phyloP scores from a whole-genome alignment of 2,329 filamentous ascomycete genomes.

The Akanthomyces muscarius region DNA sequence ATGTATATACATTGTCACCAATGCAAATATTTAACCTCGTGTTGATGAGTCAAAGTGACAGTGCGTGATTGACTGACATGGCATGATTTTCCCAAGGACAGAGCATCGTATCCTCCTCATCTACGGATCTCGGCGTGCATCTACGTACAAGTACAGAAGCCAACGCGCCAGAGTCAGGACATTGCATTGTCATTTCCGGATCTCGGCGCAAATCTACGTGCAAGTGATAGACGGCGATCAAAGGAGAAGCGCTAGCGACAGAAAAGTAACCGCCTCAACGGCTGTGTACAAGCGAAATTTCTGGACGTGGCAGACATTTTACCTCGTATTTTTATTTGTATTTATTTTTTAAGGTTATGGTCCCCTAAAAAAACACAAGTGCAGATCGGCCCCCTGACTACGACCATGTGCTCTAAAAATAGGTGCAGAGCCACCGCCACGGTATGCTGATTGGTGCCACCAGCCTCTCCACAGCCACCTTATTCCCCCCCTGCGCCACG shows the following conservation, averaged over 20 bases:
- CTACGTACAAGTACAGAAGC: no score
- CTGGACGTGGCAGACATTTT: no score
- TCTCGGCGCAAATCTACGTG: no score
- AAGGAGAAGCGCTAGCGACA: no score
- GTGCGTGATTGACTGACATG: neutral
- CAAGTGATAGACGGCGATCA: no score
- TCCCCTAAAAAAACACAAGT: conserved; percentile 10
- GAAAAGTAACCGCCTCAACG: no score
- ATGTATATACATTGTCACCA: conserved; percentile 1
- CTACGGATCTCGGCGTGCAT: no score
- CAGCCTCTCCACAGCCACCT: conserved; percentile 13
- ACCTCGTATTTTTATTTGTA: neutral
- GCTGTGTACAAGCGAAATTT: no score
- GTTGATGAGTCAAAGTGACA: neutral
- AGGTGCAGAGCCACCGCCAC: conserved; percentile 2
- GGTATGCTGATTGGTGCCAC: conserved; percentile 1
- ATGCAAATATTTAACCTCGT: neutral
- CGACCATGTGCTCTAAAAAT: conserved; percentile 1
- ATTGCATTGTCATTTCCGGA: no score
- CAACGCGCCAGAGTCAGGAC: no score
- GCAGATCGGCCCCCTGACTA: conserved; percentile 10
- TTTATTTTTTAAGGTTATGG: neutral
- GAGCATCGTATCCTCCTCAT: no score
- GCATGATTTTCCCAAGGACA: no score
- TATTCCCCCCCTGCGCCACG: conserved; percentile 1